These are phyloP conservation scores for Rhodotorula graminis DNA, from an alignment of 768 basidiomycete species.

Conservation along the genomic window DNA sequence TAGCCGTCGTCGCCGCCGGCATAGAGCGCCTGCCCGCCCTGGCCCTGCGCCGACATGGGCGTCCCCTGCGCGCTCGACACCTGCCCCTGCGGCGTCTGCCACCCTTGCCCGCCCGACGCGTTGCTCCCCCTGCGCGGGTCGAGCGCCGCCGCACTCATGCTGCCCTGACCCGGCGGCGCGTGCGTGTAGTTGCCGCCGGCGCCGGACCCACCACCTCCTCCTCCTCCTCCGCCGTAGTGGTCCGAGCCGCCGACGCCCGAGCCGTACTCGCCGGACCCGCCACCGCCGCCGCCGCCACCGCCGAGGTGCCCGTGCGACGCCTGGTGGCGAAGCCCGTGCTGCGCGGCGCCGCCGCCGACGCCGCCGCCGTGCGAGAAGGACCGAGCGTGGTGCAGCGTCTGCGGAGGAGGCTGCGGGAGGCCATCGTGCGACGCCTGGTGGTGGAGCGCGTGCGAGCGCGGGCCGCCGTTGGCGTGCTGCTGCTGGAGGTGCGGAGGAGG, in stretches of 20 bases:
- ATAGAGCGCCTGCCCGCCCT: background rate
- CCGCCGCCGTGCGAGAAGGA: background rate
- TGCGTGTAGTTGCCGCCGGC: slow-evolving; percentile 10
- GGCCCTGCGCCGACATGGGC: background rate
- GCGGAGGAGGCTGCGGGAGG: slow-evolving; percentile 10
- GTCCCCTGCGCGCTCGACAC: background rate
- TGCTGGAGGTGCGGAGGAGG: slow-evolving; percentile 7
- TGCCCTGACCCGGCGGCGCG: background rate
- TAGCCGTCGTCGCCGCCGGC: background rate
- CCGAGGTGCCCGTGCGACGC: slow-evolving; percentile 21
- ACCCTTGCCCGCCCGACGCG: background rate
- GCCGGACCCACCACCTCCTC: no score
- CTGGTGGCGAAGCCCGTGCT: slow-evolving; percentile 28
- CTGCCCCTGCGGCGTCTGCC: slow-evolving; percentile 15
- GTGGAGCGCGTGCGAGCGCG: background rate
- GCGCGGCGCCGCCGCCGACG: background rate
- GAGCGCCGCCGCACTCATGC: background rate
- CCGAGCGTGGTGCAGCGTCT: background rate
- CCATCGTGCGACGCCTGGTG: slow-evolving; percentile 25
- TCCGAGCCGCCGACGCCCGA: no score
- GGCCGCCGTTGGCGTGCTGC: slow-evolving; percentile 21
- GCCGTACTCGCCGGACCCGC: background rate
- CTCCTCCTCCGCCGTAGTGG: no score
- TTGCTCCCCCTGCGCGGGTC: background rate
- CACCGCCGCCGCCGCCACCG: background rate